Conservation (phyloP, 805 yeast genomes). For the Kurtzmaniella fragi region DNA sequence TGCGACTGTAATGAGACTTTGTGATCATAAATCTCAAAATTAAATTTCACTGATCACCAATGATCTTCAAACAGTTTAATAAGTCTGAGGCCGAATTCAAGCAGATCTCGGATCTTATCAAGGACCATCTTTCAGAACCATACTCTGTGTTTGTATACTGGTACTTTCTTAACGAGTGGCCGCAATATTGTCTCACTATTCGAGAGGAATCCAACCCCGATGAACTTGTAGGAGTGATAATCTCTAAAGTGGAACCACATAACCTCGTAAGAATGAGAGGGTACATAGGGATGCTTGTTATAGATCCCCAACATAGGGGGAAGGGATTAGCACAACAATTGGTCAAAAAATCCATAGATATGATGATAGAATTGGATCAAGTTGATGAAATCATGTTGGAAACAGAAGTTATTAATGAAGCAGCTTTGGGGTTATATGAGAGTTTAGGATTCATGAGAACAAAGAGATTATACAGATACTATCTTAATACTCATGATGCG, state of each 20-base stretch:
- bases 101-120: slow-evolving; percentile 53
- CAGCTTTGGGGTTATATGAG: slow-evolving; percentile 68
- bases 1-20: too few species aligned
- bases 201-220: slow-evolving; percentile 25
- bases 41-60: neutral
- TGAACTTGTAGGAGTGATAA: slow-evolving; percentile 71
- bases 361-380: slow-evolving; percentile 53
- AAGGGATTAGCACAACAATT: slow-evolving; percentile 76
- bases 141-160: slow-evolving; percentile 91
- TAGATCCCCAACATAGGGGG: slow-evolving; percentile 65
- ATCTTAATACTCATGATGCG: slow-evolving; percentile 90
- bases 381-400: slow-evolving; percentile 93
- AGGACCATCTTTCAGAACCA: slow-evolving; percentile 82
- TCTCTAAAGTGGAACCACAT: slow-evolving; percentile 77
- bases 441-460: slow-evolving; percentile 70
- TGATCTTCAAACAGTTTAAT: slow-evolving; percentile 1
- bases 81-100: slow-evolving; percentile 37
- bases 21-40: too few species aligned
- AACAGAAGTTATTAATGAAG: slow-evolving; percentile 77
- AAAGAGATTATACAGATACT: slow-evolving; percentile 79
- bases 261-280: slow-evolving; percentile 73
- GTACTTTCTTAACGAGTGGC: slow-evolving; percentile 88
- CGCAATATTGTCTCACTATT: slow-evolving; percentile 70
- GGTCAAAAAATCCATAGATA: slow-evolving; percentile 55
- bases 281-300: slow-evolving; percentile 95